Evolutionary conservation across 164 flowering plant genomes (phyloP), one percentile per base, ranked within the genome.

Genomic region (Umbellularia californica): DNA sequence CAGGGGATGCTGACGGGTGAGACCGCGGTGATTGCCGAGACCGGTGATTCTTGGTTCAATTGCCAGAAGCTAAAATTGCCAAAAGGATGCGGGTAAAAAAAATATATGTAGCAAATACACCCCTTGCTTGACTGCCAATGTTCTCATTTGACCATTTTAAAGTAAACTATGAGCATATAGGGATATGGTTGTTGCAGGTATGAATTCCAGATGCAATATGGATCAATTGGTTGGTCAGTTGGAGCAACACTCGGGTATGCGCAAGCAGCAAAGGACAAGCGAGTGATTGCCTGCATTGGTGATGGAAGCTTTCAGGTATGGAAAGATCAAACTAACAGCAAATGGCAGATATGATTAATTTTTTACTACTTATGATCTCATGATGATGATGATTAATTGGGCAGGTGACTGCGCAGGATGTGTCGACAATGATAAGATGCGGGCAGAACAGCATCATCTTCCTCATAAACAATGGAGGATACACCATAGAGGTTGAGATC

Each of bases 241-340:
- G 94, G 97, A 63, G 97, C 95, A 23, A 89, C 95, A 47, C 91
- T 92, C 47, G 97, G 97, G 1, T 93, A 93, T 76, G 96, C 96
- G 11, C 92, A 90, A 81, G 96, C 92, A 68, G 92, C 78, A 5
- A 85, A 82, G 5, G 81, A 84, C 58, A 93, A 87, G 82, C 87
- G 97, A n/a, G 92, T 93, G 35, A 82, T 93, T 78, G 90, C 96
- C 77, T 92, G 82, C 85, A 92, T 90, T 67, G 95, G 93, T 20
- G 97, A 92, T 83, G 97, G 95, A n/a, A 91, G 94, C 81, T 93
- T 90, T 77, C 97, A 93, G 93, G 97, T 89, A 77, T 66, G n/a
- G 69, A 66, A 5, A 35, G 47, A 70, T 11, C 6, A 10, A 1
- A 41, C 47, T 9, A 9, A 7, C 10, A 7, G 11, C 47, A 41